Base-by-base conservation (phyloP, 163 green algal species). In the Trebouxiophyceae sp. region DNA sequence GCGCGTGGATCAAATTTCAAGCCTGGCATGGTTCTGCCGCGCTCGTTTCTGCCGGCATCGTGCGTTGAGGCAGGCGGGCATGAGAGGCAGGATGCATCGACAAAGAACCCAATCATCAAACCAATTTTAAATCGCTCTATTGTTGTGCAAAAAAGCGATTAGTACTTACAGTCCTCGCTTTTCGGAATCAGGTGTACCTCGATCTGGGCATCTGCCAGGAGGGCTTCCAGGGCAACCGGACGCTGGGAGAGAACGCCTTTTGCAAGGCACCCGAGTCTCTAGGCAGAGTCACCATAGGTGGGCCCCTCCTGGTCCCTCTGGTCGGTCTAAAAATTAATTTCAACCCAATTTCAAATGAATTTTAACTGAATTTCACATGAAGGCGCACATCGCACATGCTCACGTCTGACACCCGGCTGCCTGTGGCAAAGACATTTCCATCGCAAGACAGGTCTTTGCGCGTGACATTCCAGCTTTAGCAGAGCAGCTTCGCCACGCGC, bases 281-380 rank as follows among this genome's bases (percentile, higher is more conserved):
- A 6, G 87, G 87, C 0, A 66, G 78, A 6, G 72, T 95, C 2
- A 70, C 84, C 16, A 80, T 95, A 20, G 86, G 84, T 77, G 27
- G 61, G 16, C 26, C 6, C 4, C 5, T 20, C 29, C 39, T 20
- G 32, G 44, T 30, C 1, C 50, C 33, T 50, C 16, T 5, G n/a
- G 12, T 23, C 5, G 5, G 7, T 28, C 57, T 63, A 1, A 16
- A 4, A 46, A 28, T n/a, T n/a, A n/a, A n/a, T n/a, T n/a, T n/a
- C n/a, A n/a, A n/a, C n/a, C n/a, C n/a, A n/a, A n/a, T n/a, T n/a
- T n/a, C n/a, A n/a, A n/a, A n/a, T n/a, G n/a, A n/a, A n/a, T n/a
- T n/a, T n/a, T n/a, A n/a, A n/a, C n/a, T n/a, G n/a, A n/a, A n/a
- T n/a, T n/a, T n/a, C n/a, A n/a, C n/a, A n/a, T n/a, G n/a, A n/a